These are phyloP conservation scores for Cytospora chrysosperma DNA, from an alignment of 2,329 filamentous ascomycete species.

Conservation along the genomic window DNA sequence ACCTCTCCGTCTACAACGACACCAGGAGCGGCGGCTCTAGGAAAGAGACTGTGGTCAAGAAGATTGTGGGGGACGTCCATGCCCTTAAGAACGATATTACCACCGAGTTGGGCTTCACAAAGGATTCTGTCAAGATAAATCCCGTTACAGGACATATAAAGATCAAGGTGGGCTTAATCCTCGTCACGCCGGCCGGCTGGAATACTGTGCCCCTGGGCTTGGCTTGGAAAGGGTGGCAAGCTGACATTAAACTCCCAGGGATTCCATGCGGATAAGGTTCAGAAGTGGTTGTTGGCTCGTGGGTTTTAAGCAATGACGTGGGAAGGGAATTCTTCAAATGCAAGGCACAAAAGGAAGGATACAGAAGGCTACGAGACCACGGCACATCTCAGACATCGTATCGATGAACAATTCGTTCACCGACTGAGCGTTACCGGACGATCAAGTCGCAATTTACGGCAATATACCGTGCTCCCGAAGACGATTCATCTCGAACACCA, in stretches of 20 bases:
- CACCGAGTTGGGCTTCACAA: constrained; percentile 54
- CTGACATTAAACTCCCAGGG: constrained; percentile 10
- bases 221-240: not conserved
- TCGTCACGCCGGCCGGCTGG: not conserved
- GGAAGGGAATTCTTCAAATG: not conserved
- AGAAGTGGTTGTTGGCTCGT: constrained; percentile 24
- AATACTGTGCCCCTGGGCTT: too few species aligned
- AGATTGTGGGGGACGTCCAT: constrained; percentile 70
- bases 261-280: constrained; percentile 20
- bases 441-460: not conserved
- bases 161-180: constrained; percentile 61
- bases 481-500: not conserved
- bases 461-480: not conserved
- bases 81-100: constrained; percentile 64
- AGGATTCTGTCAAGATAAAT: constrained; percentile 54
- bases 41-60: constrained; percentile 72
- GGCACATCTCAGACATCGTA: not conserved
- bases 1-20: constrained; percentile 75
- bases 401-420: too few species aligned
- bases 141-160: constrained; percentile 70
- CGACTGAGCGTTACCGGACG: not conserved
- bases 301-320: constrained; percentile 20
- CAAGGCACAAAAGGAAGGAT: not conserved
- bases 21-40: constrained; percentile 74
- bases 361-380: not conserved